Evolutionary conservation across 495 filamentous ascomycete species (phyloP), one percentile per base, ranked within the genome.

Genomic region (Pyrenula massariospora): DNA sequence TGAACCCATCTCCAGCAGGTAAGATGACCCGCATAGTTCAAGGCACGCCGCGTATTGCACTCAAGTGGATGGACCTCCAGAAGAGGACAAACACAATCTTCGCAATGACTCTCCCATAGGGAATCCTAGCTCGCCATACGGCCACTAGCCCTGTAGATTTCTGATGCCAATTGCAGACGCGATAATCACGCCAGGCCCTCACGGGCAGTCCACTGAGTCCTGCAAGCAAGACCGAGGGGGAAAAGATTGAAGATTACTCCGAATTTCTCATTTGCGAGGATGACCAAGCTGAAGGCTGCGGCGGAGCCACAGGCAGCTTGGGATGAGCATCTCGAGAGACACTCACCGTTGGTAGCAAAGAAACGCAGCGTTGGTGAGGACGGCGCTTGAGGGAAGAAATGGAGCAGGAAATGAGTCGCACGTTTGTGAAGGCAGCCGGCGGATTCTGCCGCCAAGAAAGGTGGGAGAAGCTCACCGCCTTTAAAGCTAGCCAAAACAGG

Each of bases 351-450:
- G 90, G 92, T 91, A 82, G 90, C 91, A 95, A 93, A 94, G 91
- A 97, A 95, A 93, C 89, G 90, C 89, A 88, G 91, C 90, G 81
- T 89, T 95, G 89, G 83, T 80, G 84, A 85, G 88, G 92, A 85
- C 82, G 88, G 85, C 84, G 83, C 86, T 88, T 89, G 77, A 69
- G 59, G 74, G 73, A 69, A 58, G 68, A 70, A 73, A 60, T 71
- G 66, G 66, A 66, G 72, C 69, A 68, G 66, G 62, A 61, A 60
- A 66, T 52, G 50, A 24, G 50, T 42, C 31, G 31, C 5, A 42
- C 5, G 8, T 42, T 42, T 42, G 5, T 42, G 31, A 15, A 15
- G 5, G 31, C 8, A 15, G 31, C 5, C 8, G 31, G 5, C 8
- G 8, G 31, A 42, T 42, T 42, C 31, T 42, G 31, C 15, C 15